Percentiles rank a stretch among this genome's conserved stretches.
Conservation (phyloP, 306 rosid species). For the Pterocarpus santalinus region DNA sequence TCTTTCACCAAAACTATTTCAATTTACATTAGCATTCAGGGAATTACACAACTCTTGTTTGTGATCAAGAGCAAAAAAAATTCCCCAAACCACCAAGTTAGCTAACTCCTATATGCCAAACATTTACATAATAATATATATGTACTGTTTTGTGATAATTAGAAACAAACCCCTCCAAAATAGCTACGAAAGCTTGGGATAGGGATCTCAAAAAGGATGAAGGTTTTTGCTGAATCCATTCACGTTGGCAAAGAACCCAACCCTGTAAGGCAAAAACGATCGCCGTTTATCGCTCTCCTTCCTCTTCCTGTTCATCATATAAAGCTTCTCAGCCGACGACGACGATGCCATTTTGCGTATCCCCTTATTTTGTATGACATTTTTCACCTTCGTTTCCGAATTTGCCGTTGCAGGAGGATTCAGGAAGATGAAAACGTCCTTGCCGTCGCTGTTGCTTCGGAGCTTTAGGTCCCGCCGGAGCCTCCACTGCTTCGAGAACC, state of each 20-base stretch:
- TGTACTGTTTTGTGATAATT: no score
- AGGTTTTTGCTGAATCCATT: conserved; percentile 63
- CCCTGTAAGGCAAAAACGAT: conserved; percentile 70
- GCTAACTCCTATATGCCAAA: no score
- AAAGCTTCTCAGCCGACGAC: conserved; percentile 52
- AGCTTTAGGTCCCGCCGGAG: conserved; percentile 55
- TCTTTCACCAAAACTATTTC: no score
- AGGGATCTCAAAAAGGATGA: conserved; percentile 58
- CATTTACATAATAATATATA: no score
- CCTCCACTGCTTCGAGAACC: conserved; percentile 67
- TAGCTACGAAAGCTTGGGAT: background rate
- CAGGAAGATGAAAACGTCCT: conserved; percentile 60
- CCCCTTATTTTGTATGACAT: background rate
- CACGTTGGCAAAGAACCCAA: conserved; percentile 61
- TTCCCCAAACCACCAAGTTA: background rate
- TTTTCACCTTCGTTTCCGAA: background rate
- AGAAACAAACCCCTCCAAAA: background rate
- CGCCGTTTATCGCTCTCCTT: conserved; percentile 56
- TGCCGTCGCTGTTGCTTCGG: conserved; percentile 67
- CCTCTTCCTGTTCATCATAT: conserved; percentile 56
- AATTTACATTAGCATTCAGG: background rate
- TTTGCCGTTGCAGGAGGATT: conserved; percentile 26
- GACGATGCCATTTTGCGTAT: conserved; percentile 43
- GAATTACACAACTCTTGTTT: background rate
- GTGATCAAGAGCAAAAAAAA: background rate